Percentiles rank a stretch among this genome's conserved stretches.
These are phyloP conservation scores for Amanita fuliginea DNA, from an alignment of 768 basidiomycete species.

Conservation along the genomic window DNA sequence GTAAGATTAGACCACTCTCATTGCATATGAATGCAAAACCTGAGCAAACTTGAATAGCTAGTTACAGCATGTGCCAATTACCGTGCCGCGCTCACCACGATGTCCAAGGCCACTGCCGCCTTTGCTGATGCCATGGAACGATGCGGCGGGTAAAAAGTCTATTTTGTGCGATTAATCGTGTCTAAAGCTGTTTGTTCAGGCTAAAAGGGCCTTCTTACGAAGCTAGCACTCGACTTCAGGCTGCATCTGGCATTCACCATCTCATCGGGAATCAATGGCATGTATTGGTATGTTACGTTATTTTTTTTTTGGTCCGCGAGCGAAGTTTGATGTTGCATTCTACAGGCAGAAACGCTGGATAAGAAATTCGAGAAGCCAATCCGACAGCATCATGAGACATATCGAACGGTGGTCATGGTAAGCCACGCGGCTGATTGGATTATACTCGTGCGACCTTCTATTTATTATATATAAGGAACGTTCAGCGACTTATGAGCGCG, in stretches of 20 bases:
- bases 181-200: constrained; percentile 20
- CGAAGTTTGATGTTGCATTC: constrained; percentile 4
- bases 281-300: constrained; percentile 52
- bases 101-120: constrained; percentile 74
- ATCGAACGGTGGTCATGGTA: constrained; percentile 64
- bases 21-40: constrained; percentile 1
- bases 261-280: constrained; percentile 91
- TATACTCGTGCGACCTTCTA: not conserved
- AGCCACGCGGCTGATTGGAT: constrained; percentile 6
- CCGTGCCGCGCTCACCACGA: constrained; percentile 65
- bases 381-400: constrained; percentile 73
- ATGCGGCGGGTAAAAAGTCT: constrained; percentile 59
- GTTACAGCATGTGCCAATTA: constrained; percentile 69
- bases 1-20: constrained; percentile 29
- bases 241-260: constrained; percentile 82
- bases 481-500: constrained; percentile 72
- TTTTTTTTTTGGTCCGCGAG: not conserved
- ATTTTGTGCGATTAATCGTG: constrained; percentile 1
- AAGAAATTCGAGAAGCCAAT: constrained; percentile 85
- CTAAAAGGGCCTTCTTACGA: constrained; percentile 76
- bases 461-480: constrained; percentile 48
- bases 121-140: constrained; percentile 83
- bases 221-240: constrained; percentile 72
- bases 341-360: constrained; percentile 74
- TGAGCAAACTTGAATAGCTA: constrained; percentile 34